Evolutionary conservation across 2,329 filamentous ascomycete species (phyloP).

Genomic region (Plenodomus biglobosus): DNA sequence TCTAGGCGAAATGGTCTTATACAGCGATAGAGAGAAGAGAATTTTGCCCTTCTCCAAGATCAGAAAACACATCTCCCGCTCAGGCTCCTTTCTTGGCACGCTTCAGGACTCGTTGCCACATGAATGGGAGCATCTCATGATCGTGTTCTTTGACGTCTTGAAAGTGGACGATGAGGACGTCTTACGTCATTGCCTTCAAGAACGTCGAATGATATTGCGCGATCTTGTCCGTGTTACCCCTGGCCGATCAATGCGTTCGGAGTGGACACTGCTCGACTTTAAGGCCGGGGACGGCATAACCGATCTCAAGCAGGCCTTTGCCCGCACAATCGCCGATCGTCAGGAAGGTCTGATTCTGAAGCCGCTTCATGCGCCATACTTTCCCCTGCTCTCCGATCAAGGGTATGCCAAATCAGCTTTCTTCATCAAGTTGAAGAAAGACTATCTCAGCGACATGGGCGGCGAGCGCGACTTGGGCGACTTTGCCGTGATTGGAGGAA

Average conservation of each 20-base stretch:
- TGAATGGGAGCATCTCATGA: constrained; percentile 60
- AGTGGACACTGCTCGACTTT: constrained; percentile 70
- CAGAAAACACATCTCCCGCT: constrained; percentile 74
- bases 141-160: constrained; percentile 63
- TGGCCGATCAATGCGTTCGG: constrained; percentile 68
- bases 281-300: constrained; percentile 33
- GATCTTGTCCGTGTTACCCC: constrained; percentile 56
- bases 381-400: constrained; percentile 46
- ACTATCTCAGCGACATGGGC: constrained; percentile 76
- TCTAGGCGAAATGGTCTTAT: constrained; percentile 81
- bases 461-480: constrained; percentile 69
- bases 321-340: constrained; percentile 63
- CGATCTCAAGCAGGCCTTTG: constrained; percentile 56
- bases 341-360: constrained; percentile 84
- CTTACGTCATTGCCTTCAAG: constrained; percentile 57
- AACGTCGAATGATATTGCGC: constrained; percentile 63
- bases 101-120: constrained; percentile 66
- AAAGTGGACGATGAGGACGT: constrained; percentile 58
- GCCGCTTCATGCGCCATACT: constrained; percentile 73
- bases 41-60: constrained; percentile 81
- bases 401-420: constrained; percentile 38
- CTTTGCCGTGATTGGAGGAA: constrained; percentile 75
- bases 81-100: constrained; percentile 69
- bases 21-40: constrained; percentile 64
- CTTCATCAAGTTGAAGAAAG: constrained; percentile 87